phyloP scores from a whole-genome alignment of 2,329 filamentous ascomycete genomes.

The Colletotrichum falcatum region DNA sequence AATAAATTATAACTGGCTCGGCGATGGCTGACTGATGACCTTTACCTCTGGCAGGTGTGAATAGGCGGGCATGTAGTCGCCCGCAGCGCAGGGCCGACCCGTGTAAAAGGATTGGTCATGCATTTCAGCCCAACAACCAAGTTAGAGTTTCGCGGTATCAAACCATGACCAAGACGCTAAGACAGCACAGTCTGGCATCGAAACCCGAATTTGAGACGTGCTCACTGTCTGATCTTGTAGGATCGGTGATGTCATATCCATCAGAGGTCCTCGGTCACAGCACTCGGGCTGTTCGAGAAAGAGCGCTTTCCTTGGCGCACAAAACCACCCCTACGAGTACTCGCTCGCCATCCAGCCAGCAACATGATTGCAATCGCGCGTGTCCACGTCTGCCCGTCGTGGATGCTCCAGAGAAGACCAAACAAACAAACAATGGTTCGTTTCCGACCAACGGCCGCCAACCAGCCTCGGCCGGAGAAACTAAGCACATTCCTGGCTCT shows the following conservation, averaged over 20 bases:
- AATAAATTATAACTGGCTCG: too few relatives aligned
- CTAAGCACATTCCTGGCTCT: not conserved
- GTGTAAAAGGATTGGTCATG: too few relatives aligned
- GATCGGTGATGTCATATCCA: constrained; percentile 15
- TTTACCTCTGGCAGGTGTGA: too few relatives aligned
- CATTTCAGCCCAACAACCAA: constrained; percentile 14
- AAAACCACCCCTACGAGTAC: not conserved
- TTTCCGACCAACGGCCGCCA: not conserved
- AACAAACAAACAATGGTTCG: not conserved
- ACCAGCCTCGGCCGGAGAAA: not conserved
- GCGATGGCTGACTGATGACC: too few relatives aligned
- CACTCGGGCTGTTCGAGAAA: constrained; percentile 10
- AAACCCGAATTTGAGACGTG: constrained; percentile 1
- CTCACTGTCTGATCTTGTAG: not conserved
- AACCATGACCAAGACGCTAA: constrained; percentile 20
- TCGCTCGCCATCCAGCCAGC: not conserved
- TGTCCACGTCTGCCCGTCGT: constrained; percentile 3
- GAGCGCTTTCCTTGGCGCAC: constrained; percentile 8
- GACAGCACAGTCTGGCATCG: constrained; percentile 20
- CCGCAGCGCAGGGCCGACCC: too few relatives aligned
- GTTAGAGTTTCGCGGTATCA: not conserved
- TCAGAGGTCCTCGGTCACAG: constrained; percentile 4
- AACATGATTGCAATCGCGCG: constrained; percentile 15
- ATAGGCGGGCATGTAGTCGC: too few relatives aligned
- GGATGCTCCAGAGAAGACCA: not conserved